A percentile compares a stretch with the other conserved stretches of the same genome.
phyloP scores from a whole-genome alignment of 2,329 filamentous ascomycete species.

The Trichophyton mentagrophytes region DNA sequence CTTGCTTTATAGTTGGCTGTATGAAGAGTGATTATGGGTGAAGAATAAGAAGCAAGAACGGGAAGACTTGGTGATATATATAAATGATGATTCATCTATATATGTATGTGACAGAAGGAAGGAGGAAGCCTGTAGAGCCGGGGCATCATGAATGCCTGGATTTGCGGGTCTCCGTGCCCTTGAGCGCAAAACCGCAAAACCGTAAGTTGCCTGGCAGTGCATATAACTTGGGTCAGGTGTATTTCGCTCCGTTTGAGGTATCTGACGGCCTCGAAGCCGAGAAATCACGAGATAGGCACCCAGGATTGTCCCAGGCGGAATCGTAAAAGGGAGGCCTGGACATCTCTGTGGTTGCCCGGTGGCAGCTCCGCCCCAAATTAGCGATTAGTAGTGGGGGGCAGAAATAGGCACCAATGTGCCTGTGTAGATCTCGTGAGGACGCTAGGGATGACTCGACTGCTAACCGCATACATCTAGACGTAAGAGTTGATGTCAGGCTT shows the following conservation, averaged over 20 bases:
- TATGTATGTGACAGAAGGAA: neutral
- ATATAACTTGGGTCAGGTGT: conserved; percentile 2
- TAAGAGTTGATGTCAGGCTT: neutral
- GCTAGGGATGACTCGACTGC: neutral
- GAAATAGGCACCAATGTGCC: conserved; percentile 1
- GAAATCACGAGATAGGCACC: conserved; percentile 1
- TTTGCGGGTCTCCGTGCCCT: neutral
- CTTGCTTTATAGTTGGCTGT: neutral
- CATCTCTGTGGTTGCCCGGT: conserved; percentile 1
- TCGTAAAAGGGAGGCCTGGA: conserved; percentile 1
- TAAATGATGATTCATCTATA: neutral
- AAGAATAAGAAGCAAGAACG: neutral
- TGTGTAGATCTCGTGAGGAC: neutral
- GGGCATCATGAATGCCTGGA: neutral
- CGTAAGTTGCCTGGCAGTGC: conserved; percentile 1
- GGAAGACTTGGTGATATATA: neutral
- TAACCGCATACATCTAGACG: neutral
- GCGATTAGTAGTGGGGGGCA: neutral
- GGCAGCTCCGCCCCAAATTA: neutral
- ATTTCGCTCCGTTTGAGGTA: neutral
- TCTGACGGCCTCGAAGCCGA: neutral
- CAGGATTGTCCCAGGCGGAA: neutral
- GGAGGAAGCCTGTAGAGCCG: neutral
- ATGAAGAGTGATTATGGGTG: neutral
- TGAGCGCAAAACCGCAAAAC: neutral